Base-by-base conservation (phyloP, 805 yeast species). In the Barnettozyma siamensis region DNA sequence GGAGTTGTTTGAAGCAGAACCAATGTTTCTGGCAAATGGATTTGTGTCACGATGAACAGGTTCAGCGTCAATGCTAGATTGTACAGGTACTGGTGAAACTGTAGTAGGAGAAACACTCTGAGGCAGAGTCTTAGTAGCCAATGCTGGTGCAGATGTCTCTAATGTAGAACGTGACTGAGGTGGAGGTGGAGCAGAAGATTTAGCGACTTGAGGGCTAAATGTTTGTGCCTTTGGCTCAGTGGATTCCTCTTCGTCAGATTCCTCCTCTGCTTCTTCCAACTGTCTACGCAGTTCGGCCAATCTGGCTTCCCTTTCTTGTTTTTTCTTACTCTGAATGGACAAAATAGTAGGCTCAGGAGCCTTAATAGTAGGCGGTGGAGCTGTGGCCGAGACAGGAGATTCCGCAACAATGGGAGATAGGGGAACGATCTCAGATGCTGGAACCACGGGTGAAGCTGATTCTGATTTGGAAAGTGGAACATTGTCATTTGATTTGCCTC, bases 301-400 rank as follows among this genome's bases (percentile, higher is more conserved):
- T 47, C 79, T 67, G 11, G 75, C 82, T 46, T 78, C 85, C 52
- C 75, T 79, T 8, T 75, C 81, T 26, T 70, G 70, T 48, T 73
- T 73, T 57, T 72, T 78, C 57, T 72, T 75, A 45, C 64, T 54
- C 44, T 72, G 72, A 37, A 76, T 57, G 35, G 54, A 38, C 3
- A 42, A 27, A 27, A 32, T 33, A 18, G 39, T 18, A 15, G 29
- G 29, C 29, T 36, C 39, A 19, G 39, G 23, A 17, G 42, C 42
- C 26, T 38, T 41, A 19, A 41, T 31, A 13, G 40, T 46, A 17
- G 31, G 34, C 18, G 43, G 43, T 2, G 37, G n/a, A n/a, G n/a
- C n/a, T n/a, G n/a, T n/a, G n/a, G n/a, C n/a, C n/a, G n/a, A n/a
- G n/a, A n/a, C n/a, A n/a, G 24, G 24, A 21, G 24, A 21, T 21